Evolutionary conservation across 495 filamentous ascomycete genomes (phyloP).

Genomic region (Penicillium manginii): DNA sequence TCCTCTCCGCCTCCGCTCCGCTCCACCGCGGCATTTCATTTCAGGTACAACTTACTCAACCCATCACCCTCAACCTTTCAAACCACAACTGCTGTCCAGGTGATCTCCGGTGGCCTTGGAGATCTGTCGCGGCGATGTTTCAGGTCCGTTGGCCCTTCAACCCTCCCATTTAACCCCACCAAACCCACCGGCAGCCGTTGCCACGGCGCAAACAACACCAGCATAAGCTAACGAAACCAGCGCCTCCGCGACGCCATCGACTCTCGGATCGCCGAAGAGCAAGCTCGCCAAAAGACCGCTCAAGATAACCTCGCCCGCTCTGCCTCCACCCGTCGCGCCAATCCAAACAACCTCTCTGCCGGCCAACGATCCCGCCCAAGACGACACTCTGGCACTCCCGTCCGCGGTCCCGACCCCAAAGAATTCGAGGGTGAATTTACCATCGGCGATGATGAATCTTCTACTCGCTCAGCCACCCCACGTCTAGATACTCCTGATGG

Average conservation of each 20-base stretch:
- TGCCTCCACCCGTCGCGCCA: conserved; percentile 53
- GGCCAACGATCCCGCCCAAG: conserved; percentile 53
- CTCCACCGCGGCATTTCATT: no score
- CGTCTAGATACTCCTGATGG: conserved; percentile 38
- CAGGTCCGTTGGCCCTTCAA: conserved; percentile 37
- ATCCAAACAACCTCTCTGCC: conserved; percentile 55
- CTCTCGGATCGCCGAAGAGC: conserved; percentile 84
- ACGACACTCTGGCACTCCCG: conserved; percentile 55
- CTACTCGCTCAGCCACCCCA: conserved; percentile 60
- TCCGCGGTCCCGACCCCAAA: conserved; percentile 73
- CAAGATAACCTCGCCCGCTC: conserved; percentile 54
- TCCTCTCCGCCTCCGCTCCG: no score
- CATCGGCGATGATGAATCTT: conserved; percentile 74
- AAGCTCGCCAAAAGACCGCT: conserved; percentile 69
- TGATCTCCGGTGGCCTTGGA: no score
- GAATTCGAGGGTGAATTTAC: conserved; percentile 84
- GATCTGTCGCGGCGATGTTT: conserved; percentile 50
- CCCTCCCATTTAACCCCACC: background rate
- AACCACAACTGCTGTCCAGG: no score
- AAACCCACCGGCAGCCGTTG: background rate
- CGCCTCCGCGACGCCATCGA: conserved; percentile 86
- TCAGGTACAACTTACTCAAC: no score
- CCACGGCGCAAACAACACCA: background rate
- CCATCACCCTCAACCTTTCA: no score
- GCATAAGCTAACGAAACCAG: conserved; percentile 45